Conservation (phyloP, 2,329 filamentous ascomycete species). For the Scleromitrula shiraiana region DNA sequence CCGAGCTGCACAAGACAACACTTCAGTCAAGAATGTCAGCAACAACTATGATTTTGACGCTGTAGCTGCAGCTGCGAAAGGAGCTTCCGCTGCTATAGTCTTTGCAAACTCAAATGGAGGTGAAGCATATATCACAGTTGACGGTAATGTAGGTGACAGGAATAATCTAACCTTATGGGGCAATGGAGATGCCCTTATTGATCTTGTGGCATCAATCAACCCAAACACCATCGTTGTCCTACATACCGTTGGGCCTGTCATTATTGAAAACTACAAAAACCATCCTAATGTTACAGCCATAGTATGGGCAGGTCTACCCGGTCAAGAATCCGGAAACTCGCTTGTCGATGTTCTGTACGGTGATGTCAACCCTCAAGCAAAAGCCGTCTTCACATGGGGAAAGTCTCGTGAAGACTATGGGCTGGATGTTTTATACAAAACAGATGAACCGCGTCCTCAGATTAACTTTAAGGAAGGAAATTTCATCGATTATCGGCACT, state of each 20-base stretch:
- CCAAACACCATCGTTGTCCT: conserved; percentile 59
- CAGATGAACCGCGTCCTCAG: too few species aligned
- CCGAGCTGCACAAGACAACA: conserved; percentile 50
- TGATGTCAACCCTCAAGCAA: conserved; percentile 63
- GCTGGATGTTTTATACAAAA: too few species aligned
- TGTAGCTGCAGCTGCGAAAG: conserved; percentile 58
- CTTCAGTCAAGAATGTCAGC: conserved; percentile 57
- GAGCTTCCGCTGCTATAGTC: conserved; percentile 65
- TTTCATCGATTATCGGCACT: conserved; percentile 72
- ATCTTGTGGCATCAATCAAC: conserved; percentile 42
- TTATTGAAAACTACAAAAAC: conserved; percentile 62
- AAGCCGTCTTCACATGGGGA: conserved; percentile 61
- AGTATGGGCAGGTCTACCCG: conserved; percentile 69
- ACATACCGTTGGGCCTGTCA: conserved; percentile 45
- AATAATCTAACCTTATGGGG: conserved; percentile 54
- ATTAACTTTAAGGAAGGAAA: conserved; percentile 70
- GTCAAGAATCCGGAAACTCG: conserved; percentile 72
- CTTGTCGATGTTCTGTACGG: conserved; percentile 76
- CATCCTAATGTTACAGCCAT: conserved; percentile 75
- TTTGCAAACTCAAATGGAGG: conserved; percentile 84
- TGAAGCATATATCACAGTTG: conserved; percentile 77
- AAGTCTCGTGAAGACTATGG: too few species aligned
- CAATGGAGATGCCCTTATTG: conserved; percentile 43
- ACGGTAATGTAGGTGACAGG: conserved; percentile 77
- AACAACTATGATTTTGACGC: conserved; percentile 44